Percentiles rank a stretch among this genome's conserved stretches.
phyloP scores from a whole-genome alignment of 441 rosid genomes.

The Pelargonium exstipulatum region DNA sequence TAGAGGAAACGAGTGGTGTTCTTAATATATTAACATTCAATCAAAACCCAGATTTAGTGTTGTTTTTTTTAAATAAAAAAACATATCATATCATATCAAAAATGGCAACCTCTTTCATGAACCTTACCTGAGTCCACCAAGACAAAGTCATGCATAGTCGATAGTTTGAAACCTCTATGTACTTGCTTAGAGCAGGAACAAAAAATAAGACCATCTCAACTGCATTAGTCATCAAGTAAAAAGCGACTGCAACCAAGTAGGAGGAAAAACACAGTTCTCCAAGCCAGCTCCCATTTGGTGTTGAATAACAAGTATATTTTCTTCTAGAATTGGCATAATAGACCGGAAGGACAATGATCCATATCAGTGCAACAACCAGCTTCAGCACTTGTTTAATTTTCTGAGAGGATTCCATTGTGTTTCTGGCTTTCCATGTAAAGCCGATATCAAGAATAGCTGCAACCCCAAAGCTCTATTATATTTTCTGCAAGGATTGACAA shows the following conservation, averaged over 20 bases:
- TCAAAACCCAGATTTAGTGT: neutral
- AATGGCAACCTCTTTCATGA: constrained; percentile 14
- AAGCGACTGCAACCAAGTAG: constrained; percentile 75
- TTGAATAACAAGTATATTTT: constrained; percentile 76
- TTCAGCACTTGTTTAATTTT: constrained; percentile 63
- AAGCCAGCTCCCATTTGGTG: constrained; percentile 61
- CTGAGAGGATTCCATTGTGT: constrained; percentile 51
- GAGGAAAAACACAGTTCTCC: constrained; percentile 79
- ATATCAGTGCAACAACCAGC: constrained; percentile 61
- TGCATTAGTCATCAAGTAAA: constrained; percentile 66
- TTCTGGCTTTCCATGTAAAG: constrained; percentile 84
- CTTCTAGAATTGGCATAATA: constrained; percentile 66
- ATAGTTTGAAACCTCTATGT: constrained; percentile 72
- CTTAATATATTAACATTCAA: neutral
- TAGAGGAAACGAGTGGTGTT: neutral
- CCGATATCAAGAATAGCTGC: constrained; percentile 79
- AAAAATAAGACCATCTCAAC: constrained; percentile 78
- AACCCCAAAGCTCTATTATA: constrained; percentile 25
- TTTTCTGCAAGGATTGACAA: neutral
- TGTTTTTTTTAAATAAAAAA: neutral
- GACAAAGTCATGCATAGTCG: constrained; percentile 47
- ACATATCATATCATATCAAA: neutral
- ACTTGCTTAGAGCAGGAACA: constrained; percentile 78
- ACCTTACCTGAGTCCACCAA: constrained; percentile 86
- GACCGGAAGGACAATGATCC: constrained; percentile 85